Conservation (phyloP, 2,329 filamentous ascomycete genomes). For the Trichothecium sympodiale region DNA sequence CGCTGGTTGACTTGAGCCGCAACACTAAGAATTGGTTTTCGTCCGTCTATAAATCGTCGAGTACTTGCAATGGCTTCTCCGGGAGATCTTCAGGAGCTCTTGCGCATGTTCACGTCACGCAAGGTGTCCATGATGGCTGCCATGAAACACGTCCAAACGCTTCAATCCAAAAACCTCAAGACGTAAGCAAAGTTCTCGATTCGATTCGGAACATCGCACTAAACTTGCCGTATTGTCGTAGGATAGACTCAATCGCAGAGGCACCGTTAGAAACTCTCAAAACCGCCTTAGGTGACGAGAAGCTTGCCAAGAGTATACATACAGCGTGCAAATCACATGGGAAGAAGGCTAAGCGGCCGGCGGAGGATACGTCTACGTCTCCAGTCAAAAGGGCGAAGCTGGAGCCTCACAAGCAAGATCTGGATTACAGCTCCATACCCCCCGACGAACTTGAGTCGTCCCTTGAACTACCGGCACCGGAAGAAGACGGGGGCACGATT, state of each 20-base stretch:
- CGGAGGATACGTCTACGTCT: conserved; percentile 9
- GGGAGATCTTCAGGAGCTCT: conserved; percentile 48
- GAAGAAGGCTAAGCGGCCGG: conserved; percentile 27
- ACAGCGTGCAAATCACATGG: conserved; percentile 42
- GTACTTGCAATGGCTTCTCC: conserved; percentile 37
- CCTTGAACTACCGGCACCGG: conserved; percentile 45
- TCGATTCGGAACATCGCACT: neutral
- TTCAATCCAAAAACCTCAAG: conserved; percentile 42
- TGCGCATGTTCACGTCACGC: conserved; percentile 47
- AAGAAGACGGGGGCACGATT: conserved; percentile 48
- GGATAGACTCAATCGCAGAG: conserved; percentile 44
- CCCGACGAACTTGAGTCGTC: conserved; percentile 53
- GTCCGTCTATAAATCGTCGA: too few relatives aligned
- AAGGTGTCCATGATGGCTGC: conserved; percentile 49
- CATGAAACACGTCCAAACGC: conserved; percentile 45
- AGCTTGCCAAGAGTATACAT: conserved; percentile 38
- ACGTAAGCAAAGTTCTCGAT: conserved; percentile 32
- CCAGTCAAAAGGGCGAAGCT: conserved; percentile 19
- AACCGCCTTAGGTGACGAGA: conserved; percentile 33
- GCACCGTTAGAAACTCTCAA: conserved; percentile 32
- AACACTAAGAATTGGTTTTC: too few relatives aligned
- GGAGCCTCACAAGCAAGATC: conserved; percentile 20
- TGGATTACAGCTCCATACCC: conserved; percentile 28
- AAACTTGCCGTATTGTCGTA: conserved; percentile 13
- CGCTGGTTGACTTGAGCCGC: too few relatives aligned